Evolutionary conservation across 768 basidiomycete genomes (phyloP), one percentile per base, ranked within the genome.

Genomic region (Lyophyllum atratum): DNA sequence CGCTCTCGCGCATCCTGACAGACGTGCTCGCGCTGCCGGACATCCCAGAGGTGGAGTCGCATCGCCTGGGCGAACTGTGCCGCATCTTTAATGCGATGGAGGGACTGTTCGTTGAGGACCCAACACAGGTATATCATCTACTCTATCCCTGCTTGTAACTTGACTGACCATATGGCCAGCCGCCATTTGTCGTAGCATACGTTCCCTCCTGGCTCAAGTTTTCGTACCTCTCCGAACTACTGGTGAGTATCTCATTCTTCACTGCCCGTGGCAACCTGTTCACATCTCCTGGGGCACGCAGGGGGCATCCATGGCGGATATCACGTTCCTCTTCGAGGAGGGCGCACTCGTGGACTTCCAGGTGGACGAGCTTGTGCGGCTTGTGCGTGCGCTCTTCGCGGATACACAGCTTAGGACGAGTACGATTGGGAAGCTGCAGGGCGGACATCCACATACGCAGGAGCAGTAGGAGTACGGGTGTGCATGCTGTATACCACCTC

Each of bases 171-270:
- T 28, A n/a, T 29, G 61, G 46, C n/a, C 43, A 90, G 83, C 80
- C 87, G 19, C 89, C 92, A 0, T 85, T 90, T 47, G 86, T 93
- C 7, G 89, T 89, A 0, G 86, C 85, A 0, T 93, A 92, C 60
- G 92, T 95, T n/a, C 90, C 92, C 1, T 87, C 85, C 12, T 98
- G 95, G 95, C 78, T 97, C 64, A 96, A 96, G 71, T 96, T 92
- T 71, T 93, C 90, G 19, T 98, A 98, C 71, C 79, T 97, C 4
- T 92, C 92, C 1, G 95, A 97, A 70, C 80, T 98, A 12, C 70
- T 98, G 79, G 94, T 95, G 58, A 45, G 90, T 79, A 11, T 12
- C 34, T 37, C 34, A 9, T 21, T n/a, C 17, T 17, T 24, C 24
- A 31, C 44, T 39, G 37, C 37, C 9, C 15, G 39, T n/a, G 15